Percentiles rank a stretch among this genome's conserved stretches.
Evolutionary conservation across 2,329 filamentous ascomycete species (phyloP).

Genomic region (Monosporascus sp.): DNA sequence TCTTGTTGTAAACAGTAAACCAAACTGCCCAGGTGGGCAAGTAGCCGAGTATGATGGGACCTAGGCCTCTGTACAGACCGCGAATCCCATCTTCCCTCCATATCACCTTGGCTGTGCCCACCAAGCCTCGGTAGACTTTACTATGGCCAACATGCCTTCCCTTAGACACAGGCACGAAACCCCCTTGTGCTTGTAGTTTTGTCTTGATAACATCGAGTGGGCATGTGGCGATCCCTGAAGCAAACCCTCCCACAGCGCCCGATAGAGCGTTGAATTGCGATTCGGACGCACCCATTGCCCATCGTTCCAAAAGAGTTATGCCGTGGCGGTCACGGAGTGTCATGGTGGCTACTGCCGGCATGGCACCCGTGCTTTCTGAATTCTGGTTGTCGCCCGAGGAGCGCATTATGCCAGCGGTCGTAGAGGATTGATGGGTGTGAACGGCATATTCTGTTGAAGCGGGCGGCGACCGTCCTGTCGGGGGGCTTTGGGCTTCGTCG

Average conservation of each 20-base stretch:
- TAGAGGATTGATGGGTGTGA: slow-evolving; percentile 18
- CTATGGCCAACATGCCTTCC: slow-evolving; percentile 43
- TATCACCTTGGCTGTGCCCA: slow-evolving; percentile 82
- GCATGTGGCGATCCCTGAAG: slow-evolving; percentile 90
- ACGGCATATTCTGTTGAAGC: slow-evolving; percentile 30
- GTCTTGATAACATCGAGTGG: slow-evolving; percentile 99
- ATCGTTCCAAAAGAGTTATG: slow-evolving; percentile 46
- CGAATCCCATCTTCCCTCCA: slow-evolving; percentile 82
- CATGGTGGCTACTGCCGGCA: slow-evolving; percentile 22
- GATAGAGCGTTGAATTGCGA: slow-evolving; percentile 75
- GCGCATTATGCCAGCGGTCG: slow-evolving; percentile 21
- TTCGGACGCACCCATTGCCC: slow-evolving; percentile 51
- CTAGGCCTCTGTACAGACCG: slow-evolving; percentile 88
- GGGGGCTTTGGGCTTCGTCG: slow-evolving; percentile 36
- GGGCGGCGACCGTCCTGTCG: slow-evolving; percentile 21
- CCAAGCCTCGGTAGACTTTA: slow-evolving; percentile 74
- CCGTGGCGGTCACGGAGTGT: slow-evolving; percentile 21
- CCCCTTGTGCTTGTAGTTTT: slow-evolving; percentile 91
- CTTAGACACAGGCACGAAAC: slow-evolving; percentile 55
- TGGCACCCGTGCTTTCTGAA: slow-evolving; percentile 6
- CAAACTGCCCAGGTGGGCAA: slow-evolving; percentile 97
- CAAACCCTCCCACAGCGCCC: slow-evolving; percentile 84
- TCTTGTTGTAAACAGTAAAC: slow-evolving; percentile 91
- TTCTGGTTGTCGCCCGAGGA: slow-evolving; percentile 16
- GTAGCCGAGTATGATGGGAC: slow-evolving; percentile 92